Evolutionary conservation across 2,329 filamentous ascomycete genomes (phyloP), one percentile per base, ranked within the genome.

Genomic region (Scortechinia acanthostroma): DNA sequence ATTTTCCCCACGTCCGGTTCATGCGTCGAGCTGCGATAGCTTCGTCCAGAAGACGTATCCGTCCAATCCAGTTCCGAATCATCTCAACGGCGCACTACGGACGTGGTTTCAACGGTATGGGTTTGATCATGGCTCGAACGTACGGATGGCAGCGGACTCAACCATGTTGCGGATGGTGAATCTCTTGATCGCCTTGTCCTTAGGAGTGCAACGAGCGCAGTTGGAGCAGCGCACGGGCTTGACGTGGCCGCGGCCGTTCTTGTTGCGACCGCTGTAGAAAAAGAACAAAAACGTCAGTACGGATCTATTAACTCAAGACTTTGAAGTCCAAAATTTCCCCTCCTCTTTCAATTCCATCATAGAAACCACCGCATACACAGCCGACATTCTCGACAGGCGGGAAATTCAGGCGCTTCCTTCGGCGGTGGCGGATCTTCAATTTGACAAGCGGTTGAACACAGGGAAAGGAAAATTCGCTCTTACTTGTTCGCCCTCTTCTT

Each of bases 161-260:
- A 98, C 93, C 93, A 98, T 98, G 87, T 98, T 97, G 73, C 93
- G 87, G 82, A 98, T 81, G 77, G 93, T 98, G 83, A 98, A 98
- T 77, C 93, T 84, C 90, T 98, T 98, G 83, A 98, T 97, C 60
- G 94, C 93, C 89, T 98, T 98, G 69, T 98, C 93, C 86, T 98
- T 98, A 71, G 91, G 91, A 51, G 88, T 94, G 80, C 86, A 90
- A 76, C 86, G 80, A 68, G 76, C 79, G 77, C 77, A 81, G 76
- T 81, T 81, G 71, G 71, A 76, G 76, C 77, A 81, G 60, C 77
- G 88, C 77, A 98, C 95, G 67, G 93, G 94, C 85, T 98, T 98
- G 77, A 95, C 90, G 83, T 97, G 91, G 79, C 93, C 93, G 73
- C 93, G 89, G 73, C 93, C 91, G 77, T 95, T 95, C 90, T 96